Base-by-base conservation (phyloP, 805 yeast species). In the Dipodascopsis tothii region DNA sequence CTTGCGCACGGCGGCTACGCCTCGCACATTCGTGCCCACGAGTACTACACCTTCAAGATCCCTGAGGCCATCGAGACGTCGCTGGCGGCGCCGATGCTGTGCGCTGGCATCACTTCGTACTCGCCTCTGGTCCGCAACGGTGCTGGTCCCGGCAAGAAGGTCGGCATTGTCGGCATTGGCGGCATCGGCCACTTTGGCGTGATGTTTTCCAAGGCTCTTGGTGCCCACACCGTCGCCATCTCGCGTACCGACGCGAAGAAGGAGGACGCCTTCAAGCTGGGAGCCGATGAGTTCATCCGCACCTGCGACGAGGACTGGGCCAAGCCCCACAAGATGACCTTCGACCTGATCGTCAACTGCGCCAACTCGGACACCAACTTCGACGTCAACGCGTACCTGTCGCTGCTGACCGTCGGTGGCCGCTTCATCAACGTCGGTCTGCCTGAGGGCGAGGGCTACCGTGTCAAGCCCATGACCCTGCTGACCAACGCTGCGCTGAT, bases 101-200 rank as follows among this genome's bases (percentile, higher is more conserved):
- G 90, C 67, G 88, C 84, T 43, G 90, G 90, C 42, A 64, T 79
- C 57, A 81, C 90, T 5, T 78, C 77, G 3, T 81, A 66, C 64
- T 73, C 84, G 9, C 88, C 88, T 41, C 63, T 81, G 54, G 65
- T 55, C 28, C 61, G 64, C 58, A 66, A 68, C 42, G 71, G 69
- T 27, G 68, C 65, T 54, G 74, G 71, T 42, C 67, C 70, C 37
- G 76, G 75, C 42, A 67, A 67, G 45, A 69, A 63, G 40, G 80
- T 78, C 38, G 83, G 80, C 33, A 63, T 78, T 42, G 69, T 73
- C 43, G 83, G 83, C 37, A 70, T 79, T 46, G 84, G 84, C 36
- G 84, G 84, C 22, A 66, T 79, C 45, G 84, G 84, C 36, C 80
- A 77, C 64, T 67, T 77, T 67, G 80, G 73, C 14, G 61, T 78